Evolutionary conservation across 805 yeast species (phyloP).

Genomic region (Cyberlindnera mississippiensis): DNA sequence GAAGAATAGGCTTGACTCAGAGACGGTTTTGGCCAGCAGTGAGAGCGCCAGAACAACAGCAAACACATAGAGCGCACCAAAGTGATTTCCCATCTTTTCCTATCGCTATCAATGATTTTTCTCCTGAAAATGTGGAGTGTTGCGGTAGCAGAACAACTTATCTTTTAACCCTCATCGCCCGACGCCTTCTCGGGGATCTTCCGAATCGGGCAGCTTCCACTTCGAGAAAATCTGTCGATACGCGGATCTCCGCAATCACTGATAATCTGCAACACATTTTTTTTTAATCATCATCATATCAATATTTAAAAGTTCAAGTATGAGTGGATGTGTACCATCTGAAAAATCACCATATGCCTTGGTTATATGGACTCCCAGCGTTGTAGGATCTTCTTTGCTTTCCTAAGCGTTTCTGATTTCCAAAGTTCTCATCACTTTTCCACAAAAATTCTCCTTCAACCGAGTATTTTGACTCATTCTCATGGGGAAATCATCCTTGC

Average conservation of each 20-base stretch:
- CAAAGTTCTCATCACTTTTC: too few species aligned
- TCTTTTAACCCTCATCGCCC: not conserved
- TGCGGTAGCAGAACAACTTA: not conserved
- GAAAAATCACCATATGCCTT: not conserved
- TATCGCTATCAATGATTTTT: not conserved
- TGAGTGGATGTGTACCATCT: too few species aligned
- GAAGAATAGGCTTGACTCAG: not conserved
- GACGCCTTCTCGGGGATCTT: not conserved
- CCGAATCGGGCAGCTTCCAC: conserved; percentile 4
- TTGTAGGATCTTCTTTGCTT: too few species aligned
- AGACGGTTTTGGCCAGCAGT: not conserved
- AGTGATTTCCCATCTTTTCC: not conserved
- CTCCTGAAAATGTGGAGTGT: not conserved
- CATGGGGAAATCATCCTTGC: too few species aligned
- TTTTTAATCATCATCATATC: too few species aligned
- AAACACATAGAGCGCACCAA: not conserved
- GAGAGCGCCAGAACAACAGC: not conserved
- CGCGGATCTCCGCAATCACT: not conserved
- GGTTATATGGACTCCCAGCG: too few species aligned
- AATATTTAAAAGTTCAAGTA: too few species aligned
- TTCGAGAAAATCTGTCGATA: not conserved
- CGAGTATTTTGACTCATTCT: too few species aligned
- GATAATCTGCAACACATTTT: too few species aligned
- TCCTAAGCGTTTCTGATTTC: too few species aligned
- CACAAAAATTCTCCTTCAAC: too few species aligned